phyloP scores from a whole-genome alignment of 257 asterid species.

The Solanum commersonii region DNA sequence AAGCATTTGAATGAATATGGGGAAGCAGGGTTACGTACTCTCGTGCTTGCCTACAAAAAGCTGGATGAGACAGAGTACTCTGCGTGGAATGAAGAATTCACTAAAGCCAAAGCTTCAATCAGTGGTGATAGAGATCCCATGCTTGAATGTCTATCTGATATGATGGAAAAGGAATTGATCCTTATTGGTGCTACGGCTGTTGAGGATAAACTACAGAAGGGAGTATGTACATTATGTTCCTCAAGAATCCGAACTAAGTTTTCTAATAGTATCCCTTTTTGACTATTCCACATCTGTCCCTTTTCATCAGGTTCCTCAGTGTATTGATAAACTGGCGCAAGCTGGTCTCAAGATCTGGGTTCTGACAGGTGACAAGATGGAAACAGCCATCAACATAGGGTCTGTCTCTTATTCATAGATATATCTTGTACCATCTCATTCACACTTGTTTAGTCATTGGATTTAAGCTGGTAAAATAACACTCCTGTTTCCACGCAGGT shows the following conservation, averaged over 20 bases:
- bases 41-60: conserved; percentile 86
- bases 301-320: conserved; percentile 81
- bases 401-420: conserved; percentile 27
- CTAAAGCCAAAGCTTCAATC: conserved; percentile 68
- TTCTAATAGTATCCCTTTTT: background rate
- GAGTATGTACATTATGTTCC: conserved; percentile 40
- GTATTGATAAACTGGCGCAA: conserved; percentile 96
- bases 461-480: conserved; percentile 2
- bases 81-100: conserved; percentile 87
- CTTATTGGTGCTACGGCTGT: conserved; percentile 99
- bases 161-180: conserved; percentile 82
- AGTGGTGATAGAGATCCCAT: conserved; percentile 70
- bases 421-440: background rate
- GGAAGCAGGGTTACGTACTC: conserved; percentile 90
- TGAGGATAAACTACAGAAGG: conserved; percentile 97
- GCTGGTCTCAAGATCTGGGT: conserved; percentile 99
- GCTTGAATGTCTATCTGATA: conserved; percentile 79
- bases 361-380: conserved; percentile 99
- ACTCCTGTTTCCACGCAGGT: conserved; percentile 37
- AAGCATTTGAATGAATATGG: conserved; percentile 88
- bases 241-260: background rate
- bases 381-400: conserved; percentile 99
- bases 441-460: background rate
- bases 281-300: background rate
- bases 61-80: conserved; percentile 66